These are phyloP conservation scores for Lenwebbia sp. DNA, from an alignment of 345 rosid species.

Conservation along the genomic window DNA sequence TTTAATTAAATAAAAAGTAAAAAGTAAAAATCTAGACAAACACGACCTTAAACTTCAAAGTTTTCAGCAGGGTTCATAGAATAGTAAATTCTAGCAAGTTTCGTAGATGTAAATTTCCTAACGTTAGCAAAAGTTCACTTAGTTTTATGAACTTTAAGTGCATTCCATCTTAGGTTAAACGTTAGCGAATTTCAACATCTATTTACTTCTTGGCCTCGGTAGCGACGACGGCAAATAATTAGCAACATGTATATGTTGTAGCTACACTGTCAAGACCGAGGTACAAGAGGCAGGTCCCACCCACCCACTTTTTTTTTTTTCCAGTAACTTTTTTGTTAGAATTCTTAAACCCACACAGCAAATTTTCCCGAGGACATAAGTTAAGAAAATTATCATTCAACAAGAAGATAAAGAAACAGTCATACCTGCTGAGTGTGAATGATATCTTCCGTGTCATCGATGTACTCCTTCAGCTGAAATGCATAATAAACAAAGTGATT, in stretches of 20 bases:
- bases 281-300: neutral
- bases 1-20: neutral
- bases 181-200: neutral
- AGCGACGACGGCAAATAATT: neutral
- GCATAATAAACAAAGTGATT: neutral
- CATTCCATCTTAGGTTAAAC: neutral
- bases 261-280: neutral
- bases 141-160: neutral
- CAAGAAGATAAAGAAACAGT: neutral
- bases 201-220: neutral
- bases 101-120: neutral
- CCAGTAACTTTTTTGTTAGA: neutral
- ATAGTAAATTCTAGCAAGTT: neutral
- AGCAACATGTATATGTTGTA: neutral
- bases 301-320: neutral
- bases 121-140: neutral
- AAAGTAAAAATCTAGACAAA: neutral
- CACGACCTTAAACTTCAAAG: neutral
- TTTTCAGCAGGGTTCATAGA: no score
- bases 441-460: conserved; percentile 93
- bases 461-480: conserved; percentile 90
- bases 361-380: neutral
- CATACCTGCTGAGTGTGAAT: conserved; percentile 88
- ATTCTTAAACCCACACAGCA: neutral
- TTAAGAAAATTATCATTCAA: neutral